Evolutionary conservation across 495 filamentous ascomycete species (phyloP).

Genomic region (Penicillium atrosanguineum): DNA sequence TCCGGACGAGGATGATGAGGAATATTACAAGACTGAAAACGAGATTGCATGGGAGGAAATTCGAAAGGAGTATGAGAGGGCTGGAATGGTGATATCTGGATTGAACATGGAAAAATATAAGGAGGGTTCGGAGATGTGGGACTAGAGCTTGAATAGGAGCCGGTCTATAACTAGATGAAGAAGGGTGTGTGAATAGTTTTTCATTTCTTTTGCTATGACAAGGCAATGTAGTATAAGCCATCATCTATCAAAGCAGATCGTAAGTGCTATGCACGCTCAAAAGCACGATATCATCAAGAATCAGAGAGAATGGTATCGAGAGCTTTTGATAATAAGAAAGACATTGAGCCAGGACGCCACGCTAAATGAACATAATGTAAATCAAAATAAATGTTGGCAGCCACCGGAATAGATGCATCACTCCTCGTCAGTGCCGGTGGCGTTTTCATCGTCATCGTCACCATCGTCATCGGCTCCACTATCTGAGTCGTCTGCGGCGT

Average conservation of each 20-base stretch:
- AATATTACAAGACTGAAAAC: background rate
- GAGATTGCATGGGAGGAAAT: background rate
- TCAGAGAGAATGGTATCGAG: background rate
- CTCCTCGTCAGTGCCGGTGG: conserved; percentile 42
- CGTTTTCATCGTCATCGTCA: conserved; percentile 32
- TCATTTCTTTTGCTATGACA: background rate
- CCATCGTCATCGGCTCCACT: conserved; percentile 33
- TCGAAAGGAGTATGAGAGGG: background rate
- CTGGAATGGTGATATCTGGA: background rate
- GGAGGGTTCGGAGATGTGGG: background rate
- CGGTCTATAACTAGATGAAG: background rate
- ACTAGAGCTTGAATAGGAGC: background rate
- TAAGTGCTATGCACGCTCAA: background rate
- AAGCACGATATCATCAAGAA: background rate
- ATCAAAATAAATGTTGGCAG: background rate
- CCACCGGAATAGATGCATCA: background rate
- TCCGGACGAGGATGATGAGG: background rate
- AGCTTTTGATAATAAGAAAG: background rate
- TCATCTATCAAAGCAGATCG: background rate
- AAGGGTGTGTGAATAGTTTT: background rate
- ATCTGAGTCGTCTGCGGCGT: conserved; percentile 57
- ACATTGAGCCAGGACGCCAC: background rate
- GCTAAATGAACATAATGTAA: background rate
- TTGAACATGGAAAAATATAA: background rate
- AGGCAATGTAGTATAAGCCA: background rate